Evolutionary conservation across 306 rosid genomes (phyloP), one percentile per base, ranked within the genome.

Genomic region (Rosa multiflora): DNA sequence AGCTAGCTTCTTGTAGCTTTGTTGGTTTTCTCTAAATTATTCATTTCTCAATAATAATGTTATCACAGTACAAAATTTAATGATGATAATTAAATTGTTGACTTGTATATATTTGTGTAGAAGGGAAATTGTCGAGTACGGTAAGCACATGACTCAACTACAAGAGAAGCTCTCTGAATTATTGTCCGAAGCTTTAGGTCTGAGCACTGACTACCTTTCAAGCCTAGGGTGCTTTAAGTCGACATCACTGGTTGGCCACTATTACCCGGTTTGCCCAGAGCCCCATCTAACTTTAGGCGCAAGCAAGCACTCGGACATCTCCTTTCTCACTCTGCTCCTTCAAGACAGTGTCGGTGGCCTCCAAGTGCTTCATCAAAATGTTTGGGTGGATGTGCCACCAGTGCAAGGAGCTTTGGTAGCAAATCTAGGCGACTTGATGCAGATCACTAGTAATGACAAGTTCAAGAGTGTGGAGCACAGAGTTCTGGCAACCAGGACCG

Each of bases 141-240:
- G 13, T 66, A 76, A 29, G 1, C 29, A 52, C 58, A 43, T 70
- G 21, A 35, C 3, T 12, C 12, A 42, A 49, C 8, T 81, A 18
- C 40, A 42, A 26, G 32, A 82, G 40, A 70, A 11, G 26, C 9
- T 82, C 1, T 17, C 73, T 8, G 47, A 71, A 12, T 49, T 82
- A 49, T 42, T 82, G 52, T 82, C 78, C 1, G 85, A 82, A 52
- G 81, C 84, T 49, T n/a, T 81, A 49, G 84, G 84, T 0, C 78
- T 82, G 1, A 51, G 35, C 49, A 71, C 74, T 5, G 81, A 76
- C 17, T 63, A 49, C 48, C 72, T 82, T 8, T 71, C 53, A 3
- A 71, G 29, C 48, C 6, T 82, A 20, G 61, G 63, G 35, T 81
- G 84, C 84, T 67, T 81, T 51, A 48, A 46, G 58, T 76, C 80